Evolutionary conservation across 1,284 basidiomycete species (phyloP), one percentile per base, ranked within the genome.

Genomic region (Wolfiporia cocos): DNA sequence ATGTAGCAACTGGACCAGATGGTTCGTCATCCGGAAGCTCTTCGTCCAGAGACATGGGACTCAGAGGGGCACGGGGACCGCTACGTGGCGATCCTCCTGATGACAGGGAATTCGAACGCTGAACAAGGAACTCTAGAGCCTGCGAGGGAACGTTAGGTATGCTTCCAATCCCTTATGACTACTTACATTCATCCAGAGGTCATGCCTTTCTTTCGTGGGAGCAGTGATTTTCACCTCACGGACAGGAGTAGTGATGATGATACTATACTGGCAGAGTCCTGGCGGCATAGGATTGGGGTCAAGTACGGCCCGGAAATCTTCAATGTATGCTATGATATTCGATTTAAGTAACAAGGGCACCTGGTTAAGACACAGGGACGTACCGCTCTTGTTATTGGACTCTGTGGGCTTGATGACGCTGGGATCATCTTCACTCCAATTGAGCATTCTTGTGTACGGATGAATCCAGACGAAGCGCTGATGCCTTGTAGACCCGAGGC

Each of bases 391-490:
- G 26, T 93, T 91, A 59, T 84, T 94, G 14, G 91, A 92, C 66
- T 97, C 94, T 3, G 83, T 80, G 5, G 91, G 86, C 49, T 81
- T 83, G 28, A 79, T 80, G 29, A 88, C 88, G 24, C 92, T 92
- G 24, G 95, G 96, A 67, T 98, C 95, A 23, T 85, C 82, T 22
- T 89, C 81, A 54, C 92, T 94, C 96, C 96, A 99, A 67, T 98
- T 98, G 44, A 99, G 62, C 7, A 92, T 98, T 69, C 92, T 92
- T 39, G 93, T 99, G 63, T 99, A 99, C 20, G 96, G 96, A 66
- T 99, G 95, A 12, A 99, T 84, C 94, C 96, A 99, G 76, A 99
- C 97, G 83, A 96, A 99, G 29, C 96, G 78, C 62, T 81, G 85
- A 67, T 99, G 96, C 40, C 94, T 73, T 61, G 84, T 86, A 62